Evolutionary conservation across 257 asterid species (phyloP), one percentile per base, ranked within the genome.

Genomic region (Scutellaria minor): DNA sequence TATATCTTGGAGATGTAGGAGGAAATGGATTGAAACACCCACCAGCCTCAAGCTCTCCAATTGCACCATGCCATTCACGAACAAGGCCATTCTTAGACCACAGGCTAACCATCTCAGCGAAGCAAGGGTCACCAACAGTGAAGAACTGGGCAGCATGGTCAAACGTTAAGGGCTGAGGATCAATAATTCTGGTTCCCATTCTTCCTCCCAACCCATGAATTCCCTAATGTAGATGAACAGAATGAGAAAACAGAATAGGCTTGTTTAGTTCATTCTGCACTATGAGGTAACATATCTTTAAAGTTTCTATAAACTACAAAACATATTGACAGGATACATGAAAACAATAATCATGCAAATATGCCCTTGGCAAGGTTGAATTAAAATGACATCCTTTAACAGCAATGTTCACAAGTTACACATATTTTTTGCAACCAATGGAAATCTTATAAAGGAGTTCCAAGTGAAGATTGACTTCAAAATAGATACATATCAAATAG

Each of bases 61-160:
- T 31, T 53, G 79, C 62, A 18, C 97, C 94, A 39, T 83, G 68
- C 96, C 97, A 91, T 52, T 86, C 76, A 42, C 78, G 83, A 82
- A 93, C 88, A 74, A 91, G 86, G 66, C 85, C 96, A 46, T 83
- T 74, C 66, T 83, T 77, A 72, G 86, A 81, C 98, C 98, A 93
- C 37, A 41, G 77, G 54, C 77, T 87, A 66, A 91, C 96, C 75
- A 93, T 81, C 83, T 91, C 89, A 35, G 77, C 88, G 71, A 93
- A 91, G 68, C 66, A 70, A 52, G 96, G 90, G 61, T 91, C 89
- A 46, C 78, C 83, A 62, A 84, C 93, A 0, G 96, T 93, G 80
- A 93, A 93, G 85, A 93, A 93, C 86, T 93, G 98, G 72, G 97
- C 96, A 8, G 96, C 97, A 72, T 93, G 96, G 75, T 93, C 98